Base-by-base conservation (phyloP, 108 stramenopile genomes). In the Conticribra guillardii region DNA sequence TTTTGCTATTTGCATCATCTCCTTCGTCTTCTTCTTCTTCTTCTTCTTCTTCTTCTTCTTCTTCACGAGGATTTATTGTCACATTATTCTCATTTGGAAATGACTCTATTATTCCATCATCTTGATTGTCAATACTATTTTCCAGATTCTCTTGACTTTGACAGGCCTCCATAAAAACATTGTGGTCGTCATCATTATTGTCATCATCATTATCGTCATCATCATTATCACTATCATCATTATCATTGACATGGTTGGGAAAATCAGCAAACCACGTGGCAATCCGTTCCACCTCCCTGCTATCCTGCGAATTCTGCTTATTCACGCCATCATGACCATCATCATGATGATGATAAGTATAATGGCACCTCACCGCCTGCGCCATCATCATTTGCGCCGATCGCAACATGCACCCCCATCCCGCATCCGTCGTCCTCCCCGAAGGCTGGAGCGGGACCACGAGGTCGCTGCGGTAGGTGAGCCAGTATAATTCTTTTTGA, bases 391-490 rank as follows among this genome's bases (percentile, higher is more conserved):
- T 99, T 70, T 98, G 97, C 0, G 99, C 97, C 32, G 87, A 84
- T 34, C 99, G 92, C 31, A 98, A 80, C 99, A 99, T 99, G 76
- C 99, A 99, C 15, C 99, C 99, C 98, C 97, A 99, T 22, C 99
- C 99, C 29, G 96, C 93, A 76, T 99, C 99, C 11, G 84, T 84
- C 7, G 81, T 89, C 53, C 2, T 33, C 88, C 91, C 21, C 76
- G 64, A 28, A 21, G 63, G 63, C 23, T 52, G 4, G 4, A 67
- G 29, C 41, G 27, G 27, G 24, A 67, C 65, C 5, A 28, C 23
- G 27, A 67, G 28, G 0, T 67, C 53, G 14, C 15, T 54, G 1
- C 65, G 52, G 26, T 67, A 67, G 7, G 65, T 67, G 50, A 67
- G 44, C 65, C 65, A 67, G 28, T 54, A 67, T 15, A 67, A 27